Conservation (phyloP, 225 moss, liverwort and hornwort species). For the Ulota crispa region DNA sequence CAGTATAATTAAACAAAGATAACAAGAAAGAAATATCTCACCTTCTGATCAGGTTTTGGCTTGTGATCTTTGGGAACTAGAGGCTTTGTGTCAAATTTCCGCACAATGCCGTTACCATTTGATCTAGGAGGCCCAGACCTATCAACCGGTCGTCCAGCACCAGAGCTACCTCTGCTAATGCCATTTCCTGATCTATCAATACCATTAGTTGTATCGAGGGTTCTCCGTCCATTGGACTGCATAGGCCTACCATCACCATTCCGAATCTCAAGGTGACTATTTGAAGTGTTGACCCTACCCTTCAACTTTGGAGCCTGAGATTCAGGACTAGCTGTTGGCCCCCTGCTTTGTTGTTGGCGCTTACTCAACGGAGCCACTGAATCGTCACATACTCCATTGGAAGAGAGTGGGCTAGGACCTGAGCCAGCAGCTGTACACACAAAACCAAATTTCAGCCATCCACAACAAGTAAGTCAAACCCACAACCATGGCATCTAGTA, state of each 20-base stretch:
- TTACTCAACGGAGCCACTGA: slow-evolving; percentile 43
- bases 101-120: slow-evolving; percentile 39
- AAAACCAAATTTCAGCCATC: slow-evolving; percentile 16
- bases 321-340: slow-evolving; percentile 48
- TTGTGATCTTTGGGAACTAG: slow-evolving; percentile 47
- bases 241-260: slow-evolving; percentile 39
- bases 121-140: slow-evolving; percentile 42
- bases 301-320: slow-evolving; percentile 51
- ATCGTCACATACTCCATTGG: slow-evolving; percentile 66
- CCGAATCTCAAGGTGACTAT: slow-evolving; percentile 46
- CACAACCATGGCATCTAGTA: background rate
- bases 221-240: slow-evolving; percentile 41
- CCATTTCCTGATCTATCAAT: slow-evolving; percentile 44
- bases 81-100: slow-evolving; percentile 59
- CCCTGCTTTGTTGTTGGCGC: slow-evolving; percentile 53
- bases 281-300: slow-evolving; percentile 58
- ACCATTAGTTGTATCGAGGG: slow-evolving; percentile 35
- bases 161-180: slow-evolving; percentile 51
- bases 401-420: slow-evolving; percentile 82
- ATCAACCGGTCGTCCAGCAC: slow-evolving; percentile 49
- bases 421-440: slow-evolving; percentile 73
- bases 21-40: slow-evolving; percentile 33
- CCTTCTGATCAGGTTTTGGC: slow-evolving; percentile 62
- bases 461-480: background rate
- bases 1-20: background rate